Evolutionary conservation across 768 basidiomycete genomes (phyloP).

Genomic region (Mycena filopes): DNA sequence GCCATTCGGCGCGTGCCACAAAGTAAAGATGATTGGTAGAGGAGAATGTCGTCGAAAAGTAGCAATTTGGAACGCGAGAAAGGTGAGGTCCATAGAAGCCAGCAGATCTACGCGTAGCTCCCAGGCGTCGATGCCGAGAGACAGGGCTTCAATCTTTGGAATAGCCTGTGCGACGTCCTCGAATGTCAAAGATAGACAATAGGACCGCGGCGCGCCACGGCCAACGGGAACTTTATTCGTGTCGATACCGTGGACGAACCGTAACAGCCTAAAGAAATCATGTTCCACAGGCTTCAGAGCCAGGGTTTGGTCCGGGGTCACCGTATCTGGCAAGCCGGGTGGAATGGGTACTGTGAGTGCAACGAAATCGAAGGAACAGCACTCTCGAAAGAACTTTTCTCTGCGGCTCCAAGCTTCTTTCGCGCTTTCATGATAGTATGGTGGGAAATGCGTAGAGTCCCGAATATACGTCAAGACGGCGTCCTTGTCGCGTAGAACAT

Average conservation of each 20-base stretch:
- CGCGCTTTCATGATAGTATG: constrained; percentile 71
- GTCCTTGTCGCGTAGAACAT: constrained; percentile 74
- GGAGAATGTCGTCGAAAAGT: constrained; percentile 68
- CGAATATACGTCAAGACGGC: constrained; percentile 76
- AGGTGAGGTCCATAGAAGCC: constrained; percentile 51
- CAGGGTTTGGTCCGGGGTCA: constrained; percentile 32
- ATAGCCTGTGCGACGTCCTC: constrained; percentile 72
- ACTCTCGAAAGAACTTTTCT: constrained; percentile 71
- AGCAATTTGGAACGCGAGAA: constrained; percentile 74
- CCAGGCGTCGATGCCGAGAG: constrained; percentile 75
- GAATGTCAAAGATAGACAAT: constrained; percentile 80
- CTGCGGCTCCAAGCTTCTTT: constrained; percentile 72
- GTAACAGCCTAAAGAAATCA: constrained; percentile 76
- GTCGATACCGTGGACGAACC: constrained; percentile 69
- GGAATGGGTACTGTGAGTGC: constrained; percentile 58
- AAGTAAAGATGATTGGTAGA: constrained; percentile 81
- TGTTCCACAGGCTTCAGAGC: constrained; percentile 48
- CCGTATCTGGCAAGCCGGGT: constrained; percentile 32
- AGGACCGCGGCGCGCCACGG: constrained; percentile 58
- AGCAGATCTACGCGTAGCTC: constrained; percentile 83
- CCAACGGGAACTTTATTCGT: constrained; percentile 59
- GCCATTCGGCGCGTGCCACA: constrained; percentile 77
- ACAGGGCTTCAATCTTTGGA: constrained; percentile 64
- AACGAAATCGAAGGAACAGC: constrained; percentile 73
- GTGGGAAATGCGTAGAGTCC: constrained; percentile 37